phyloP scores from a whole-genome alignment of 106 monocot genomes.

The Dendrobium nobile region DNA sequence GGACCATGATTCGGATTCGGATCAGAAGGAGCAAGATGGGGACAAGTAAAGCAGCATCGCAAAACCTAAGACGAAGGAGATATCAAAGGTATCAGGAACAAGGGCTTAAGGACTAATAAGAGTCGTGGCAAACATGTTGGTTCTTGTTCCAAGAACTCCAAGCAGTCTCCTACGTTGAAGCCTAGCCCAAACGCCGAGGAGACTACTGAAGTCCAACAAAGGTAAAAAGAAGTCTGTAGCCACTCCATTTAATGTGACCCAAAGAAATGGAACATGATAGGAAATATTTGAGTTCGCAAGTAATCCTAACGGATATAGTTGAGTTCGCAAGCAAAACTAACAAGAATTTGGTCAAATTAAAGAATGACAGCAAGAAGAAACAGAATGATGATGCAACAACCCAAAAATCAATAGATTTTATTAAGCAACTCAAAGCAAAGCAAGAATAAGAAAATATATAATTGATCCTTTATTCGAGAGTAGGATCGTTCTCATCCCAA shows the following conservation, averaged over 20 bases:
- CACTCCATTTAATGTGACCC: not conserved
- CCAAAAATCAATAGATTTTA: no score
- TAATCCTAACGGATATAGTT: no score
- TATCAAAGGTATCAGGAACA: not conserved
- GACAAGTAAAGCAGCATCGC: not conserved
- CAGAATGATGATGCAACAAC: no score
- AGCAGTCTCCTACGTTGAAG: not conserved
- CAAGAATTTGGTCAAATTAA: no score
- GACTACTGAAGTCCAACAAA: not conserved
- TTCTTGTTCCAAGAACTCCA: not conserved
- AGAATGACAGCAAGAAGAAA: no score
- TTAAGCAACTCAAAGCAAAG: no score
- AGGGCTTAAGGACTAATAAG: constrained; percentile 12
- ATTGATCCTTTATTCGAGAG: no score
- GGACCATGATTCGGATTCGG: not conserved
- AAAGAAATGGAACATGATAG: not conserved
- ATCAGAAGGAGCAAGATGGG: not conserved
- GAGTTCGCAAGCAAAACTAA: no score
- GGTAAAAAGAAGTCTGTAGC: not conserved
- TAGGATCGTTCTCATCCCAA: no score
- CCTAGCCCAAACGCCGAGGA: no score
- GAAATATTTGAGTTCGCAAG: no score
- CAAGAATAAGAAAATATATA: no score
- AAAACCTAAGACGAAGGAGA: constrained; percentile 14
- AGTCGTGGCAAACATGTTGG: not conserved